phyloP scores from a whole-genome alignment of 768 basidiomycete species.

The Naganishia randhawae region DNA sequence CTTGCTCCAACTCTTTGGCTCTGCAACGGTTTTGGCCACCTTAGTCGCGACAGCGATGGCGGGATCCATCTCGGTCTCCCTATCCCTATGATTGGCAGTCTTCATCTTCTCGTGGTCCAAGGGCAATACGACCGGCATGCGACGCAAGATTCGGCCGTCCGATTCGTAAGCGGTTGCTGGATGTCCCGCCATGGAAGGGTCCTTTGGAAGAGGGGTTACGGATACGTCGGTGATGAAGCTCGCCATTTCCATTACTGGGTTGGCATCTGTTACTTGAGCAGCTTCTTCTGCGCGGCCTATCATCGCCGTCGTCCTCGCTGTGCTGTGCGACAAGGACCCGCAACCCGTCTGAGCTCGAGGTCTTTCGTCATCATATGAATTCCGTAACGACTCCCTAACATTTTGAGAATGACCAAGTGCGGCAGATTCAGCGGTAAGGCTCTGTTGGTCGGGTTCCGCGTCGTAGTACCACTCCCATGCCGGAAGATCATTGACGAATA shows the following conservation, averaged over 20 bases:
- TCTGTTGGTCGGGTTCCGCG: not conserved
- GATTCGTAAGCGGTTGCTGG: not conserved
- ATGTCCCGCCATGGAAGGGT: not conserved
- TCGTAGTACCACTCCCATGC: constrained; percentile 13
- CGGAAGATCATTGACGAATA: constrained; percentile 11
- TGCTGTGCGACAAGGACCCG: not conserved
- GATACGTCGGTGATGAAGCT: constrained; percentile 11
- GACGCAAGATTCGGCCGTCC: not conserved
- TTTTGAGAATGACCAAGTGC: not conserved
- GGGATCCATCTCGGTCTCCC: too few relatives aligned
- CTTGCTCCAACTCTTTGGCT: not conserved
- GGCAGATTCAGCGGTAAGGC: not conserved
- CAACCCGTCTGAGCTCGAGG: not conserved
- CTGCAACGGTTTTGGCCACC: not conserved
- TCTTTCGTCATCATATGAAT: not conserved
- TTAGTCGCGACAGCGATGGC: not conserved
- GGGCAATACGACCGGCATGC: constrained; percentile 7
- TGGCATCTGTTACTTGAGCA: not conserved
- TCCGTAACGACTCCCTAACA: constrained; percentile 3
- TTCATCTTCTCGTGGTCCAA: constrained; percentile 4
- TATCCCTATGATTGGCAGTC: not conserved
- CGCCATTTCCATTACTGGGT: not conserved
- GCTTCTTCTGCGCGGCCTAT: not conserved
- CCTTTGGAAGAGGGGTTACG: not conserved
- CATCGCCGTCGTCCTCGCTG: not conserved